Percentiles rank a stretch among this genome's conserved stretches.
Evolutionary conservation across 768 basidiomycete species (phyloP).

Genomic region (Boletales sp.): DNA sequence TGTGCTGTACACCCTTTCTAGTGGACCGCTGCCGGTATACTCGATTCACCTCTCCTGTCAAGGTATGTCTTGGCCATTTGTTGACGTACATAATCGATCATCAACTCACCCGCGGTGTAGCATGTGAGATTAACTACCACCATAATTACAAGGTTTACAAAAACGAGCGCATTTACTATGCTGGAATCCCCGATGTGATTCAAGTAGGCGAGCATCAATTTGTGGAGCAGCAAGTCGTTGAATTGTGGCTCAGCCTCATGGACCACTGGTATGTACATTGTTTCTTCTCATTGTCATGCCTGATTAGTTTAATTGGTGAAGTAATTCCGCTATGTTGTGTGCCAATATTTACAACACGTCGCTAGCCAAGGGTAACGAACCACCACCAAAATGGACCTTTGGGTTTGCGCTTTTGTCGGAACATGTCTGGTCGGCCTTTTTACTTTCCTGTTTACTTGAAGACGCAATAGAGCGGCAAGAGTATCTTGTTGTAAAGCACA

Average conservation of each 20-base stretch:
- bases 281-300: neutral
- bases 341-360: neutral
- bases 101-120: neutral
- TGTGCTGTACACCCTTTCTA: neutral
- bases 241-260: neutral
- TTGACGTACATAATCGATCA: too few species aligned
- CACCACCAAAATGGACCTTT: neutral
- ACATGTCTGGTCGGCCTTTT: neutral
- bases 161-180: neutral
- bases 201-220: constrained; percentile 8
- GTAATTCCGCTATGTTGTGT: neutral
- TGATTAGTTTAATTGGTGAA: neutral
- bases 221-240: neutral
- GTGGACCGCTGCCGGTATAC: neutral
- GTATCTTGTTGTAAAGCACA: neutral
- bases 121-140: constrained; percentile 3
- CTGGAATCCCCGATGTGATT: neutral
- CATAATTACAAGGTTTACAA: constrained; percentile 1
- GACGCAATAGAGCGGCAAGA: neutral
- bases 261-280: neutral
- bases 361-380: neutral
- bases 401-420: neutral
- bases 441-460: constrained; percentile 3
- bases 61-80: neutral
- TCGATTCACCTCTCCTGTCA: neutral